phyloP scores from a whole-genome alignment of 1,284 basidiomycete genomes.

The Cryptococcus depauperatus region DNA sequence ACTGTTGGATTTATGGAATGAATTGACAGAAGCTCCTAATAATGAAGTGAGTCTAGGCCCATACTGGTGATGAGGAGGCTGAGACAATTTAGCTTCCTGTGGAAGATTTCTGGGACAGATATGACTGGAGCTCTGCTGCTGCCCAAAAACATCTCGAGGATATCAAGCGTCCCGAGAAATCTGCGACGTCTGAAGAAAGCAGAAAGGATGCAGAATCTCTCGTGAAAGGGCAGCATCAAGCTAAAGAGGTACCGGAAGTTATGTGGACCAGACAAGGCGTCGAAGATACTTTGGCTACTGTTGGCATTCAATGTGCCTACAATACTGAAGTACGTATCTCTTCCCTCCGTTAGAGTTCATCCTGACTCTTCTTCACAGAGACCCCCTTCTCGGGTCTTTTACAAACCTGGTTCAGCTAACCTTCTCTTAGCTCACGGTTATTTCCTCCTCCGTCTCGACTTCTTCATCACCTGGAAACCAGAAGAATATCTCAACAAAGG shows the following conservation, averaged over 20 bases:
- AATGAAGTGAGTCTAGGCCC: constrained; percentile 23
- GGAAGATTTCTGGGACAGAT: constrained; percentile 27
- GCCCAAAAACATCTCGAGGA: constrained; percentile 18
- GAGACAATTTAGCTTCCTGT: constrained; percentile 15
- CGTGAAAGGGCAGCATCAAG: neutral
- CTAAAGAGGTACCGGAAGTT: neutral
- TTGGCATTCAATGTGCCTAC: constrained; percentile 31
- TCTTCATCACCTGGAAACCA: constrained; percentile 22
- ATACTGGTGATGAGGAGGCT: neutral
- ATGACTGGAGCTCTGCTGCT: constrained; percentile 27
- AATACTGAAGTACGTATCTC: constrained; percentile 23
- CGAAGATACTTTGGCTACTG: constrained; percentile 27
- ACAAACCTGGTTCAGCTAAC: constrained; percentile 15
- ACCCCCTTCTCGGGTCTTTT: constrained; percentile 15
- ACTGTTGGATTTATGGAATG: constrained; percentile 34
- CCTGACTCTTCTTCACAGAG: constrained; percentile 13
- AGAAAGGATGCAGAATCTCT: neutral
- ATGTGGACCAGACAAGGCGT: constrained; percentile 32
- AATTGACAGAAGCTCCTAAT: constrained; percentile 19
- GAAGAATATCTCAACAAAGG: constrained; percentile 18
- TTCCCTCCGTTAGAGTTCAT: neutral
- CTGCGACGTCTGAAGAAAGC: neutral
- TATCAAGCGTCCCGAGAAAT: constrained; percentile 6
- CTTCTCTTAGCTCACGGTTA: constrained; percentile 60
- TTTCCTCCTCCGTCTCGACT: constrained; percentile 55